Evolutionary conservation across 192 early-diverging fungal genomes (phyloP).

Genomic region (Gigaspora rosea): DNA sequence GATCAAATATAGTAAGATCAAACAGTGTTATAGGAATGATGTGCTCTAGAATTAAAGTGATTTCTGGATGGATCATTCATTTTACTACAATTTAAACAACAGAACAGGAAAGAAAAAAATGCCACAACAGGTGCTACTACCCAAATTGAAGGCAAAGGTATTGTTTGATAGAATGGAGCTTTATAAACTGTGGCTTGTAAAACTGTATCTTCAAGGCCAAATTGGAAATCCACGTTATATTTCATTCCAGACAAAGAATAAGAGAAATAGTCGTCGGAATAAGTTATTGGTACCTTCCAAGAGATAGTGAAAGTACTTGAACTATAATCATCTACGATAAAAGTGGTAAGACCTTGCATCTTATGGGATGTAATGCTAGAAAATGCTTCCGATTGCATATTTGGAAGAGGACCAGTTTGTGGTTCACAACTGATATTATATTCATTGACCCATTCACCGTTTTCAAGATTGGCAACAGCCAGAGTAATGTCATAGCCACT

Average conservation of each 20-base stretch:
- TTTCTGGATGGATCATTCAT: too few species aligned
- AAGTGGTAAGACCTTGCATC: background rate
- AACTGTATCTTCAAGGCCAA: background rate
- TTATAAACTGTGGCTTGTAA: slow-evolving; percentile 6
- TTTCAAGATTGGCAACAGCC: slow-evolving; percentile 11
- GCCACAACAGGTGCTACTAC: too few species aligned
- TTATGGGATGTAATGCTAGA: background rate
- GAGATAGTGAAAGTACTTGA: background rate
- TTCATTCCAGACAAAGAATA: background rate
- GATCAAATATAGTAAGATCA: too few species aligned
- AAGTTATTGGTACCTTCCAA: background rate
- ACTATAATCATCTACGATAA: background rate
- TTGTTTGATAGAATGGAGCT: too few species aligned
- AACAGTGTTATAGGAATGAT: too few species aligned
- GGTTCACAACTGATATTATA: background rate
- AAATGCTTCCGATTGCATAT: background rate
- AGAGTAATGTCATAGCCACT: slow-evolving; percentile 1
- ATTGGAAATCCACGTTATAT: background rate
- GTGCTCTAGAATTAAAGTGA: too few species aligned
- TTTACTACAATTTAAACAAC: too few species aligned
- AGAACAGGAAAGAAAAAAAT: too few species aligned
- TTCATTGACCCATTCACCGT: background rate
- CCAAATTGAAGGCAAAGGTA: too few species aligned
- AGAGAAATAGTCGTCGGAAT: background rate
- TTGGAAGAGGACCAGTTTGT: background rate